Conservation (phyloP, 306 rosid genomes). For the Prunus persica region DNA sequence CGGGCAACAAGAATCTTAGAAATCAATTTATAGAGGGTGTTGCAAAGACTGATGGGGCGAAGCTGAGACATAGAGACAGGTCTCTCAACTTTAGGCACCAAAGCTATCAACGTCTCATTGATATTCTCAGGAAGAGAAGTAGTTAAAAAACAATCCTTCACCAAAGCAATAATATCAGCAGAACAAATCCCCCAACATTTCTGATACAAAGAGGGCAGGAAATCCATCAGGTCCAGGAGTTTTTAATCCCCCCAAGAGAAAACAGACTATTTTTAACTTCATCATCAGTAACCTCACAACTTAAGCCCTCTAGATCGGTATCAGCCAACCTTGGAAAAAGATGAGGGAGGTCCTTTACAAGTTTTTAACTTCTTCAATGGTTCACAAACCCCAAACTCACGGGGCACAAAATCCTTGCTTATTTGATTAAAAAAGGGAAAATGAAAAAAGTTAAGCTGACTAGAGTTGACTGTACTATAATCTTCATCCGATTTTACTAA, state of each 20-base stretch:
- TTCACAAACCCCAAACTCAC: background rate
- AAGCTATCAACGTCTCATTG: rapidly evolving
- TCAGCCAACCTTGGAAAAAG: too few relatives aligned
- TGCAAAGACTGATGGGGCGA: background rate
- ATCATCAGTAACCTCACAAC: too few relatives aligned
- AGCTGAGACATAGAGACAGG: background rate
- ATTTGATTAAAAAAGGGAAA: background rate
- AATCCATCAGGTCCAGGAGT: background rate
- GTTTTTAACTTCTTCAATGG: background rate
- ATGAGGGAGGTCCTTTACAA: too few relatives aligned
- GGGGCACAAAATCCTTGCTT: background rate
- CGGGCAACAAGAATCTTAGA: background rate
- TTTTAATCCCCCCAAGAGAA: background rate
- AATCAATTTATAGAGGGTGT: background rate
- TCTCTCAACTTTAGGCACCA: background rate
- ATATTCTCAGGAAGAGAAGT: background rate
- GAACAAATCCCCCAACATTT: background rate
- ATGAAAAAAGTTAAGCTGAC: background rate
- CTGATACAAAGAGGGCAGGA: background rate
- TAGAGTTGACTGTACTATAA: background rate
- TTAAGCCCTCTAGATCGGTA: too few relatives aligned
- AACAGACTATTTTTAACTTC: too few relatives aligned
- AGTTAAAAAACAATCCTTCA: rapidly evolving
- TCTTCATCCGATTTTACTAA: background rate
- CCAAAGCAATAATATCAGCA: background rate